phyloP scores from a whole-genome alignment of 805 yeast genomes.

The Tetrapisispora taiwanensis region DNA sequence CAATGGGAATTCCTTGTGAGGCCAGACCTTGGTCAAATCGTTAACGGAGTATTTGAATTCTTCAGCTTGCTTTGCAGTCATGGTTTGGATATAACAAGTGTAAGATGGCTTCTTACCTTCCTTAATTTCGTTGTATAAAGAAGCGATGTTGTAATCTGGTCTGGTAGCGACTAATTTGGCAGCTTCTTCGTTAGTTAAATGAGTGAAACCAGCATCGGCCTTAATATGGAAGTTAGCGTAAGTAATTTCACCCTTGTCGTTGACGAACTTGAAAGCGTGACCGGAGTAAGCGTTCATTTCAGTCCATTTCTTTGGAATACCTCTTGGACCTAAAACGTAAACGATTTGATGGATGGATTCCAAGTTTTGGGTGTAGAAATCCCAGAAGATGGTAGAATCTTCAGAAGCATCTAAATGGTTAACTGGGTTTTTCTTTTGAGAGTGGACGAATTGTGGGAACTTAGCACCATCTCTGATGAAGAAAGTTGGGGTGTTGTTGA shows the following conservation, averaged over 20 bases:
- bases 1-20: constrained; percentile 73
- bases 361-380: constrained; percentile 43
- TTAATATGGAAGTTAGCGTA: constrained; percentile 48
- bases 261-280: constrained; percentile 51
- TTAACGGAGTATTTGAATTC: constrained; percentile 68
- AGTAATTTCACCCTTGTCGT: constrained; percentile 38
- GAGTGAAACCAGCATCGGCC: constrained; percentile 43
- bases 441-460: constrained; percentile 81
- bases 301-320: constrained; percentile 46
- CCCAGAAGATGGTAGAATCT: constrained; percentile 50
- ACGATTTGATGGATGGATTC: constrained; percentile 50
- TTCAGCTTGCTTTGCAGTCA: constrained; percentile 72
- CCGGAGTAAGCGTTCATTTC: constrained; percentile 57
- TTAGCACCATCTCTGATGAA: constrained; percentile 68
- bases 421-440: constrained; percentile 75
- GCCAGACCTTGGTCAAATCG: constrained; percentile 86
- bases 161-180: constrained; percentile 36
- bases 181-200: constrained; percentile 38
- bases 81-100: constrained; percentile 47
- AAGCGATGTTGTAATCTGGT: constrained; percentile 40
- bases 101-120: constrained; percentile 42
- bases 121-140: constrained; percentile 37
- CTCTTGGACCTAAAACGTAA: constrained; percentile 50
- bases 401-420: constrained; percentile 32
- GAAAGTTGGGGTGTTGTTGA: constrained; percentile 79